phyloP scores from a whole-genome alignment of 177 flowering plant genomes.

The Vitis hybrid region DNA sequence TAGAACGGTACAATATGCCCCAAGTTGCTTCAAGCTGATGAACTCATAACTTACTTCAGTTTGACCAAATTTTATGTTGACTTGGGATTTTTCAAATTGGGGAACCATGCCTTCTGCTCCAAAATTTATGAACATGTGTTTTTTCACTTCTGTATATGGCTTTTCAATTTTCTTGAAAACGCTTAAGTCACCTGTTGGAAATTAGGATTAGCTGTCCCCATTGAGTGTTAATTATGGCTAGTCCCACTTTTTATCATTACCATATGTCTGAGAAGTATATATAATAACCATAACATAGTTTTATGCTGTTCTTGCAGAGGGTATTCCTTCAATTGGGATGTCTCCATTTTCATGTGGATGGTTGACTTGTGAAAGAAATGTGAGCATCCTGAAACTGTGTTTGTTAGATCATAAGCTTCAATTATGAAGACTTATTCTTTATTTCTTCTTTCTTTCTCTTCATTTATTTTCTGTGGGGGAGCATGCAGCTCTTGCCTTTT shows the following conservation, averaged over 20 bases:
- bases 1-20: too few relatives aligned
- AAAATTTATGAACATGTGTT: too few relatives aligned
- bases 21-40: too few relatives aligned
- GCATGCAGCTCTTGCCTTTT: not conserved
- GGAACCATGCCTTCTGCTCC: too few relatives aligned
- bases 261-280: not conserved
- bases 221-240: not conserved
- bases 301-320: conserved; percentile 57
- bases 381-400: conserved; percentile 26
- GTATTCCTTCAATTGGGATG: conserved; percentile 91
- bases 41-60: too few relatives aligned
- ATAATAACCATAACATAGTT: not conserved
- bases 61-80: too few relatives aligned
- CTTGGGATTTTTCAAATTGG: too few relatives aligned
- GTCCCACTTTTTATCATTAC: conserved; percentile 1
- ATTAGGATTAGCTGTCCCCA: not conserved
- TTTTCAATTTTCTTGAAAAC: too few relatives aligned
- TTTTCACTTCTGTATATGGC: too few relatives aligned
- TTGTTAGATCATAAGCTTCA: conserved; percentile 9
- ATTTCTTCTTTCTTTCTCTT: not conserved
- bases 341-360: conserved; percentile 98
- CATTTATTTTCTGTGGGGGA: not conserved
- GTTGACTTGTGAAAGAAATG: conserved; percentile 82
- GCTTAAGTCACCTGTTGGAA: too few relatives aligned
- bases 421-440: not conserved